phyloP scores from a whole-genome alignment of 345 rosid species.

The Gossypium anomalum region DNA sequence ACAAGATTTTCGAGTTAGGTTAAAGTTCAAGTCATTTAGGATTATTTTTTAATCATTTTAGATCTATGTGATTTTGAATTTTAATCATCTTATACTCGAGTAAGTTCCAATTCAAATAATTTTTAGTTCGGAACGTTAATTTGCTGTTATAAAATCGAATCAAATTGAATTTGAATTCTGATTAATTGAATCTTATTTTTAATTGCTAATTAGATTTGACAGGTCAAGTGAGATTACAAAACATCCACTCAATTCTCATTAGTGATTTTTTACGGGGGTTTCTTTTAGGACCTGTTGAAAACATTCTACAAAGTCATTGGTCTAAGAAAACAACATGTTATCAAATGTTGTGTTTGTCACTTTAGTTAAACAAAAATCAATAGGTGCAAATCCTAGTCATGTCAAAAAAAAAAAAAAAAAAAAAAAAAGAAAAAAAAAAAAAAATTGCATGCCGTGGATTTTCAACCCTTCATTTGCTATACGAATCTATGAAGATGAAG shows the following conservation, averaged over 20 bases:
- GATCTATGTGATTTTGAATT: too few relatives aligned
- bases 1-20: too few relatives aligned
- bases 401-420: neutral
- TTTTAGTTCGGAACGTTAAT: too few relatives aligned
- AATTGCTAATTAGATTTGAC: too few relatives aligned
- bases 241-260: neutral
- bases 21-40: too few relatives aligned
- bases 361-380: neutral
- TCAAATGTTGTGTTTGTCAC: neutral
- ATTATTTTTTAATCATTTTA: too few relatives aligned
- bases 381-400: neutral
- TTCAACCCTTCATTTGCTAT: neutral
- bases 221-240: too few relatives aligned
- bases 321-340: neutral
- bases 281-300: neutral
- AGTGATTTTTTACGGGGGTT: neutral
- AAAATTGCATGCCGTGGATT: neutral
- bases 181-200: too few relatives aligned
- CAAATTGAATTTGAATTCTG: too few relatives aligned
- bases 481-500: neutral
- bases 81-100: too few relatives aligned
- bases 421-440: neutral
- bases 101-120: too few relatives aligned
- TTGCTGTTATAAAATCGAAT: too few relatives aligned
- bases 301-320: neutral